phyloP scores from a whole-genome alignment of 805 yeast genomes.

The Saturnispora saitoi region DNA sequence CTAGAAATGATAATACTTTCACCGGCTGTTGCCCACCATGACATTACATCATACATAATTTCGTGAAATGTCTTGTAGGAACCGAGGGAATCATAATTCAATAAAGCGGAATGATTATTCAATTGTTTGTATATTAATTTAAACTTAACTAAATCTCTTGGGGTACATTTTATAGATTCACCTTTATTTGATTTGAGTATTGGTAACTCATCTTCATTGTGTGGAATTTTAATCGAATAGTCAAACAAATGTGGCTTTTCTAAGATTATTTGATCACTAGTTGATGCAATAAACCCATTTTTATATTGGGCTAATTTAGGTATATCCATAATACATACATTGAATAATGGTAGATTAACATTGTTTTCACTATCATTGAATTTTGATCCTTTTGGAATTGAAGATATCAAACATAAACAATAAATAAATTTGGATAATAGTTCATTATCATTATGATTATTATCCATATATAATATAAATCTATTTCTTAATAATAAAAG shows the following conservation, averaged over 20 bases:
- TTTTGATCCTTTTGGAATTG: slow-evolving; percentile 50
- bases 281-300: slow-evolving; percentile 46
- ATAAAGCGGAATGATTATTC: background rate
- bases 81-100: slow-evolving; percentile 12
- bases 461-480: slow-evolving; percentile 33
- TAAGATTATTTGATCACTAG: slow-evolving; percentile 58
- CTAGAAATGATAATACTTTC: slow-evolving; percentile 39
- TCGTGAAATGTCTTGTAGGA: slow-evolving; percentile 12
- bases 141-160: slow-evolving; percentile 32
- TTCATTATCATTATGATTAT: slow-evolving; percentile 4
- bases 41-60: slow-evolving; percentile 55
- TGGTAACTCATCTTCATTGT: slow-evolving; percentile 16
- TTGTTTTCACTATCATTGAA: slow-evolving; percentile 19
- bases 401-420: slow-evolving; percentile 49
- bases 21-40: slow-evolving; percentile 88
- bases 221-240: slow-evolving; percentile 27
- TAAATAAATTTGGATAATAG: slow-evolving; percentile 43
- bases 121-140: slow-evolving; percentile 22
- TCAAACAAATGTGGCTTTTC: slow-evolving; percentile 48
- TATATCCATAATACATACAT: slow-evolving; percentile 53
- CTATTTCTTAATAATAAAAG: slow-evolving; percentile 49
- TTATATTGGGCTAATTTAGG: slow-evolving; percentile 24
- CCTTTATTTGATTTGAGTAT: slow-evolving; percentile 13
- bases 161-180: slow-evolving; percentile 23
- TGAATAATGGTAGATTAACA: slow-evolving; percentile 46